These are phyloP conservation scores for Parasarocladium wereldwijsianum DNA, from an alignment of 2,329 filamentous ascomycete species.

Conservation along the genomic window DNA sequence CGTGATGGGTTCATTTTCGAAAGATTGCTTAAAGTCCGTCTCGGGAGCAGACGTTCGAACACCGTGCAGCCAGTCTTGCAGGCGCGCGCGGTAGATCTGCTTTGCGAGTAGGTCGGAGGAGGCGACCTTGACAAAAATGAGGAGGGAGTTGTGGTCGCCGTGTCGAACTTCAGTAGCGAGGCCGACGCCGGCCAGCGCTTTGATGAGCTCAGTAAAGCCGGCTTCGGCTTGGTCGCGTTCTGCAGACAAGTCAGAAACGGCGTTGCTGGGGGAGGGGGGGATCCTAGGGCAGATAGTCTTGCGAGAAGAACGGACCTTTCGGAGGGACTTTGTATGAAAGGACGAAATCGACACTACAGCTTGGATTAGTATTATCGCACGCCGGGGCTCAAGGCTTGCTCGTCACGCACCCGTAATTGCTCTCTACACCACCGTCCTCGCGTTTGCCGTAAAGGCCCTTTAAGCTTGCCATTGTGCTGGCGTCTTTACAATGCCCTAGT, in stretches of 20 bases:
- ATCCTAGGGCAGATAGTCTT: background rate
- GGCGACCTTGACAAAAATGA: slow-evolving; percentile 72
- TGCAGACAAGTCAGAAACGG: slow-evolving; percentile 16
- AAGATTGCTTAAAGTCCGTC: slow-evolving; percentile 52
- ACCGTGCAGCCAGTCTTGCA: slow-evolving; percentile 89
- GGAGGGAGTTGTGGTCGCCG: slow-evolving; percentile 58
- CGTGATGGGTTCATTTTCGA: slow-evolving; percentile 62
- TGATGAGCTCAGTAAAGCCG: slow-evolving; percentile 64
- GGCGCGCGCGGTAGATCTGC: slow-evolving; percentile 73
- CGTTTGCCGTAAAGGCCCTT: slow-evolving; percentile 17
- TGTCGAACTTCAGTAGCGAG: slow-evolving; percentile 76
- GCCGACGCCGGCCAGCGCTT: slow-evolving; percentile 63
- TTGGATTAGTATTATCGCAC: slow-evolving; percentile 5
- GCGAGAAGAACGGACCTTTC: slow-evolving; percentile 34
- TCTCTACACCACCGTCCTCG: slow-evolving; percentile 12
- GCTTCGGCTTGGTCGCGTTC: slow-evolving; percentile 56
- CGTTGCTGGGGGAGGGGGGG: slow-evolving; percentile 1
- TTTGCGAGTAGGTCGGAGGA: slow-evolving; percentile 60
- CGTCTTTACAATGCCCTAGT: too few species aligned
- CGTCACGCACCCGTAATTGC: slow-evolving; percentile 26
- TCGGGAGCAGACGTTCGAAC: slow-evolving; percentile 65
- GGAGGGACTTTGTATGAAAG: slow-evolving; percentile 62
- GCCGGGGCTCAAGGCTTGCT: background rate
- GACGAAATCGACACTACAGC: slow-evolving; percentile 70
- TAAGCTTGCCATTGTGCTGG: slow-evolving; percentile 17